Evolutionary conservation across 208 protist species (phyloP).

Genomic region (Wallacemonas sp.): DNA sequence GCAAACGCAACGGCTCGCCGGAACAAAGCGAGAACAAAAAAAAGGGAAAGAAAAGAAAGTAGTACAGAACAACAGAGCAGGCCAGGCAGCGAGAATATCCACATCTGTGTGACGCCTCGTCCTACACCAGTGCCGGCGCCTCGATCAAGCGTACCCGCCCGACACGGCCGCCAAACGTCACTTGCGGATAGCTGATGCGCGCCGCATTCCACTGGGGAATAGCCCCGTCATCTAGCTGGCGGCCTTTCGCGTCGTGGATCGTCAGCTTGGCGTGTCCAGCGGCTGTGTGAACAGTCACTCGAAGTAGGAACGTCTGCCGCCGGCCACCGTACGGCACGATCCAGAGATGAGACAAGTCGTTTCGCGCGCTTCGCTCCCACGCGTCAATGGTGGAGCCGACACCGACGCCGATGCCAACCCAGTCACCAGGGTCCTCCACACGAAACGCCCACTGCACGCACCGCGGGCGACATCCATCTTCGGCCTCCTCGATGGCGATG

Average conservation of each 20-base stretch:
- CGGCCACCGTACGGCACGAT: constrained; percentile 50
- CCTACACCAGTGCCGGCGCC: constrained; percentile 33
- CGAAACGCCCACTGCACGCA: constrained; percentile 65
- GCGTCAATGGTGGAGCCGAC: constrained; percentile 63
- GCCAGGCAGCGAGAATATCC: not conserved
- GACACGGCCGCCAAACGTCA: constrained; percentile 79
- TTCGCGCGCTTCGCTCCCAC: constrained; percentile 44
- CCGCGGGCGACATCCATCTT: constrained; percentile 7
- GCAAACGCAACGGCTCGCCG: no score
- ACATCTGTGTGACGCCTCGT: no score
- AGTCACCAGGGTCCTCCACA: constrained; percentile 78
- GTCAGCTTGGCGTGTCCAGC: constrained; percentile 71
- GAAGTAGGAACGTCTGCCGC: constrained; percentile 40
- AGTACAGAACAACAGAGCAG: not conserved
- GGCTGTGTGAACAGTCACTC: constrained; percentile 46
- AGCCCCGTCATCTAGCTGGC: constrained; percentile 65
- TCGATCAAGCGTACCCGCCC: constrained; percentile 67
- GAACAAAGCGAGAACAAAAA: not conserved
- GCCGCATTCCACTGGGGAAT: constrained; percentile 82
- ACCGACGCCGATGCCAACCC: constrained; percentile 85
- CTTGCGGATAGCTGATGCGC: constrained; percentile 73
- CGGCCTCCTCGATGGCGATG: constrained; percentile 21
- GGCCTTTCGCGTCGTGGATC: constrained; percentile 65
- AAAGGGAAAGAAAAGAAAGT: not conserved
- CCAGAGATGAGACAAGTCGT: constrained; percentile 84